A percentile compares a stretch with the other conserved stretches of the same genome.
These are phyloP conservation scores for Ustilago trichophora DNA, from an alignment of 1,284 basidiomycete species.

Conservation along the genomic window DNA sequence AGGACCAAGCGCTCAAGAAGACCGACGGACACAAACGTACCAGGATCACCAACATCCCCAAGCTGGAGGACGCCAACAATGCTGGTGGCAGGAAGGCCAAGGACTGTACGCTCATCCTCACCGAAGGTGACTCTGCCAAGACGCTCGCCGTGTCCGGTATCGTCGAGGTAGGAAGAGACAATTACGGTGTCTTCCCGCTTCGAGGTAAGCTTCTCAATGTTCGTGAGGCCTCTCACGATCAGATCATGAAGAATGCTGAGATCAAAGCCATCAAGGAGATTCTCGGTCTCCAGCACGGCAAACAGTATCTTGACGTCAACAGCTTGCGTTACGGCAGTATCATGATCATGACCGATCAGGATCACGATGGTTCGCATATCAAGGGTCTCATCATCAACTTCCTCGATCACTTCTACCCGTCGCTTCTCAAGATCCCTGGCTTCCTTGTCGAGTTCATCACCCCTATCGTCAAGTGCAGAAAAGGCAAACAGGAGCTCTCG, in stretches of 20 bases:
- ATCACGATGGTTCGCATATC: conserved; percentile 99
- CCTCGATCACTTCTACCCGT: conserved; percentile 95
- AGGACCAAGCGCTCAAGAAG: conserved; percentile 94
- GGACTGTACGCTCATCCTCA: conserved; percentile 93
- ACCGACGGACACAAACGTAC: conserved; percentile 88
- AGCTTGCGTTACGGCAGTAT: conserved; percentile 90
- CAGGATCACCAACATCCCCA: conserved; percentile 84
- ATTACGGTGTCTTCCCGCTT: conserved; percentile 96
- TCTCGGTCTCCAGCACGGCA: conserved; percentile 92
- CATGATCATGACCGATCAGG: conserved; percentile 99
- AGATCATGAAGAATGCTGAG: conserved; percentile 98
- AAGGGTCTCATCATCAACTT: conserved; percentile 99
- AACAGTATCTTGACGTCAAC: conserved; percentile 79
- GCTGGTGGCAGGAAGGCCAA: conserved; percentile 82
- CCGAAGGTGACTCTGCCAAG: conserved; percentile 99
- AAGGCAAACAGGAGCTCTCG: conserved; percentile 80
- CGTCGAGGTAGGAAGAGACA: conserved; percentile 92
- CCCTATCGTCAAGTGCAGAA: conserved; percentile 87
- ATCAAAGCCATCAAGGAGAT: conserved; percentile 98
- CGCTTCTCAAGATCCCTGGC: conserved; percentile 86
- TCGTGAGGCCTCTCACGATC: conserved; percentile 92
- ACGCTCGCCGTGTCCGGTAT: conserved; percentile 93
- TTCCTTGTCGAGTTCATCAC: conserved; percentile 99
- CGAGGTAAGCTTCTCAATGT: conserved; percentile 98
- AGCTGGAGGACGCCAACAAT: conserved; percentile 97